Evolutionary conservation across 345 rosid species (phyloP), one percentile per base, ranked within the genome.

Genomic region (Erysimum cheiranthoides): DNA sequence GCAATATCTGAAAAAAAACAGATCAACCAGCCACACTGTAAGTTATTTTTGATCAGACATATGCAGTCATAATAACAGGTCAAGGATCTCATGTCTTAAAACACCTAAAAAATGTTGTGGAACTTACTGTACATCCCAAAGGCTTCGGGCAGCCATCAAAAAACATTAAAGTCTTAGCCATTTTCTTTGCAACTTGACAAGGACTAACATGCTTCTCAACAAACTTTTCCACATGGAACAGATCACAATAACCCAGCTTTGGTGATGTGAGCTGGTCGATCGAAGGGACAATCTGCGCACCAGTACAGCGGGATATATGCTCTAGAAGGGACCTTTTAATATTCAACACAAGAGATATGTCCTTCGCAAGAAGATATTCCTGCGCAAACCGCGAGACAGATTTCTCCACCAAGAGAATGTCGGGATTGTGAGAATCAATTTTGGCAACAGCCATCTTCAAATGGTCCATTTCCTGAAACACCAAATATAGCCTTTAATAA

Each of bases 61-160:
- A 42, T 67, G 66, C 54, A 77, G 58, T 52, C 34, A 45, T 64
- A 39, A 56, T 71, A 65, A 49, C 32, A 71, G 16, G 45, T 36
- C 36, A 53, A 31, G 16, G 66, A 12, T 61, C n/a, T 49, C 21
- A 71, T 54, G 43, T 57, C 18, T 71, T 12, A 52, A 63, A 70
- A 53, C 43, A 61, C 25, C 32, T 13, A 34, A 43, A 43, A 73
- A 40, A 63, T 30, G 31, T 31, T 46, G 69, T 30, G 72, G 47
- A 68, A 90, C 98, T 94, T 89, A 92, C 97, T 21, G 99, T 94
- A 82, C 84, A 95, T 61, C 97, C 99, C 66, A 90, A 81, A 61
- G 99, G 99, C 89, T 82, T 92, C n/a, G 97, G 99, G 79, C 99
- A 95, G 72, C 92, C 97, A 63, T 95, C 97, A 77, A 95, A 89